A percentile compares a stretch with the other conserved stretches of the same genome.
phyloP scores from a whole-genome alignment of 192 early-diverging fungal genomes.

The Lobosporangium transversale region DNA sequence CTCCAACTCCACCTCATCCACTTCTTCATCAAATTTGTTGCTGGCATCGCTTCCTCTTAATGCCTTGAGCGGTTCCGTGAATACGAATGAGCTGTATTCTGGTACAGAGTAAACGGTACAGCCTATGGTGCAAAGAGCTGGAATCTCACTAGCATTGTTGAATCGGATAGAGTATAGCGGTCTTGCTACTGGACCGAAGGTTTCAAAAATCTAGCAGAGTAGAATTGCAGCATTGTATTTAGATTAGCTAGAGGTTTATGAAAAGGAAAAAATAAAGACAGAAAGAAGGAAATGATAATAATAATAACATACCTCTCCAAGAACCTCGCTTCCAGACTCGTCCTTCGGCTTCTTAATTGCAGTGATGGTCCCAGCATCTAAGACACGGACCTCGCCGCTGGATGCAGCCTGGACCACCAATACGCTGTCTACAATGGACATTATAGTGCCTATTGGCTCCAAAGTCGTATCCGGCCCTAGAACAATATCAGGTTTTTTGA shows the following conservation, averaged over 20 bases:
- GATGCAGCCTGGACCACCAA: slow-evolving; percentile 71
- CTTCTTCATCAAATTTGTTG: slow-evolving; percentile 94
- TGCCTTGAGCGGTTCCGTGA: slow-evolving; percentile 68
- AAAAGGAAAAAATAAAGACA: slow-evolving; percentile 9
- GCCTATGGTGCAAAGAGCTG: slow-evolving; percentile 55
- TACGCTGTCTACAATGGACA: slow-evolving; percentile 74
- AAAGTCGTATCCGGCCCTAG: slow-evolving; percentile 62
- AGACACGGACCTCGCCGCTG: slow-evolving; percentile 61
- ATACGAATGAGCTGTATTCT: slow-evolving; percentile 71
- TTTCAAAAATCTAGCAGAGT: slow-evolving; percentile 77
- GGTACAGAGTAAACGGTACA: slow-evolving; percentile 70
- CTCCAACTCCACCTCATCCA: slow-evolving; percentile 81
- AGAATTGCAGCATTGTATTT: too few species aligned
- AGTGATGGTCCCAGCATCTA: slow-evolving; percentile 83
- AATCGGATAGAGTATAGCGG: slow-evolving; percentile 90
- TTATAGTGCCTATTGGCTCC: slow-evolving; percentile 69
- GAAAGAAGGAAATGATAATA: too few species aligned
- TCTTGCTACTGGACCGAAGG: slow-evolving; percentile 87
- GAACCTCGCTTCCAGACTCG: slow-evolving; percentile 64
- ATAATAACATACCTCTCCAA: slow-evolving; percentile 65
- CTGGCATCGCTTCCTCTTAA: slow-evolving; percentile 92
- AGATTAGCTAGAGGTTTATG: too few species aligned
- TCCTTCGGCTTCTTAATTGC: slow-evolving; percentile 24
- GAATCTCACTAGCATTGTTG: slow-evolving; percentile 69
- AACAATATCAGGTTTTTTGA: slow-evolving; percentile 55